Conservation (phyloP, 306 rosid genomes). For the Ceratonia siliqua region DNA sequence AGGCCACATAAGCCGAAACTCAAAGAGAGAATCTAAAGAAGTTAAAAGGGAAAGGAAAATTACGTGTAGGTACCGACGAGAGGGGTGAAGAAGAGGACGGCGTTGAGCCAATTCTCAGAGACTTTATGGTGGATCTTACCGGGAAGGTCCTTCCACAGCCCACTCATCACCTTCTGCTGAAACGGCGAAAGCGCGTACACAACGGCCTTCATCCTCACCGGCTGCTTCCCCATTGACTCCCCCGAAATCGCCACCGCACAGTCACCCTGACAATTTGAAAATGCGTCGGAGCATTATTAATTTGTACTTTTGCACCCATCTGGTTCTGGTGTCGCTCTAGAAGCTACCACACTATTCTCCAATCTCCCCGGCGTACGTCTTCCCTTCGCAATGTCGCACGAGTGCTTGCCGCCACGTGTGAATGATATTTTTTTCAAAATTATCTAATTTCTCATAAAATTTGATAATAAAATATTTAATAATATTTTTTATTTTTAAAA, state of each 20-base stretch:
- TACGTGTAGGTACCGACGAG: constrained; percentile 52
- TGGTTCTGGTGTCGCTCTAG: not conserved
- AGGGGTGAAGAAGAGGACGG: constrained; percentile 49
- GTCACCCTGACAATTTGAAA: not conserved
- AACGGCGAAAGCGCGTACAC: constrained; percentile 61
- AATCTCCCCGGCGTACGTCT: not conserved
- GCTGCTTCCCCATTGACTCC: constrained; percentile 52
- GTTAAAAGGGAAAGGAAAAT: not conserved
- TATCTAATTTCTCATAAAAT: no score
- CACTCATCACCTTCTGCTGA: constrained; percentile 66
- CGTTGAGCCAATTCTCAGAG: constrained; percentile 65
- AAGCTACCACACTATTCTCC: not conserved
- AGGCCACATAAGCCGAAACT: no score
- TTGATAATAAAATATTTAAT: no score
- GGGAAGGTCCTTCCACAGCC: constrained; percentile 58
- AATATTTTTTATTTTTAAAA: no score
- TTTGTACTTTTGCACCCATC: not conserved
- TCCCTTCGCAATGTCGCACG: not conserved
- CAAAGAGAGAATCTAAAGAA: not conserved
- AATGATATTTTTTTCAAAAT: no score
- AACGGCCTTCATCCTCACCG: constrained; percentile 62
- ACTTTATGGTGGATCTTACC: constrained; percentile 59
- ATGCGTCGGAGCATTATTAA: not conserved
- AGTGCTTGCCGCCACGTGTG: no score
- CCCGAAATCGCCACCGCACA: not conserved